Evolutionary conservation across 1,139 yeast species (phyloP).

Genomic region (Taphrina deformans): DNA sequence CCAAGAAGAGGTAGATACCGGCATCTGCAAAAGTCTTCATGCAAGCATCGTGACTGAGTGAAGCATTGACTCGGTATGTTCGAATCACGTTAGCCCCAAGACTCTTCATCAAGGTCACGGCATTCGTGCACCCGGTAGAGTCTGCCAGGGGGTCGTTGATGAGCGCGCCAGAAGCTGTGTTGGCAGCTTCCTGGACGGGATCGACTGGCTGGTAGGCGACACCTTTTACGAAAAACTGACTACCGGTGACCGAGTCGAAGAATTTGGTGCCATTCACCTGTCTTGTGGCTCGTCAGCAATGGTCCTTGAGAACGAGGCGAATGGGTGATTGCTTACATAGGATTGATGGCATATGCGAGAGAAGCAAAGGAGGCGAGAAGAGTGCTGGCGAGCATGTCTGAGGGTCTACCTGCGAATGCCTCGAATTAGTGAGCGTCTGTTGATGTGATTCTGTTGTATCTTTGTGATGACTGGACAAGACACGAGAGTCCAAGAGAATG

Average conservation of each 20-base stretch:
- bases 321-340: slow-evolving; percentile 8
- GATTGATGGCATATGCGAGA: slow-evolving; percentile 29
- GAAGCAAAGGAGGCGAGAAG: slow-evolving; percentile 21
- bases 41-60: slow-evolving; percentile 80
- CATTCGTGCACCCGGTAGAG: slow-evolving; percentile 67
- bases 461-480: background rate
- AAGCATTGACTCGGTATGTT: slow-evolving; percentile 81
- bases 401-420: background rate
- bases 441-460: background rate
- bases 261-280: slow-evolving; percentile 35
- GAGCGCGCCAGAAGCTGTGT: slow-evolving; percentile 38
- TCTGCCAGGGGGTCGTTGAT: slow-evolving; percentile 70
- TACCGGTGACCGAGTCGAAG: slow-evolving; percentile 34
- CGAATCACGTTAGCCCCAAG: slow-evolving; percentile 81
- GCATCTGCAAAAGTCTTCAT: slow-evolving; percentile 89
- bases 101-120: slow-evolving; percentile 68
- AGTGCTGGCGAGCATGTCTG: slow-evolving; percentile 13
- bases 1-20: slow-evolving; percentile 85
- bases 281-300: slow-evolving; percentile 4
- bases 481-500: background rate
- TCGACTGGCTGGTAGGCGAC: slow-evolving; percentile 90
- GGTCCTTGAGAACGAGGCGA: background rate
- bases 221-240: slow-evolving; percentile 73
- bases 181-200: slow-evolving; percentile 59
- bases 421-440: background rate